Evolutionary conservation across 1,284 basidiomycete genomes (phyloP), one percentile per base, ranked within the genome.

Genomic region (Stygiomarasmius scandens): DNA sequence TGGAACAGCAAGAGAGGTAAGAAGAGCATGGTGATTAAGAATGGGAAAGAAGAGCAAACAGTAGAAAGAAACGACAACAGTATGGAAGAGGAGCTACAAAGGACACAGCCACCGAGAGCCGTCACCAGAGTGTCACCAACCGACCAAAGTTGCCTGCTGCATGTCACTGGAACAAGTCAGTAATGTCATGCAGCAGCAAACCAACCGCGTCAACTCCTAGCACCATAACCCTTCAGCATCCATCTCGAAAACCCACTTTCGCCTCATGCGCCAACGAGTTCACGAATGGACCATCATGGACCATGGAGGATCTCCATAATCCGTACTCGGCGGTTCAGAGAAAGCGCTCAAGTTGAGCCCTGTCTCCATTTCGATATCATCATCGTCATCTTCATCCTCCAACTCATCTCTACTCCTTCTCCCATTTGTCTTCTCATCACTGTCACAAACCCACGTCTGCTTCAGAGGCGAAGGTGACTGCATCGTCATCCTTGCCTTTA

Each of bases 321-420:
- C 54, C 19, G 19, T 41, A 41, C 38, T 41, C 16, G 38, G n/a
- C 14, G 38, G 38, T 41, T 41, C 38, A 4, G 38, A 41, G 22
- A 56, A 56, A 2, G 49, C 55, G 20, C 45, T 56, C 49, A 56
- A 27, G 14, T 34, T 49, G 12, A 55, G 29, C 23, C 48, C 55
- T 10, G 41, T 32, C 14, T 38, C 53, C 22, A 54, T 34, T 6
- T 36, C 54, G 11, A 55, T 23, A 46, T 56, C 54, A 43, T 49
- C 54, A 4, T 55, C 34, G 11, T 54, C 52, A 29, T 53, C 52
- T 2, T 19, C 34, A 51, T 14, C 49, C 24, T 32, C 48, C 54
- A 49, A 44, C 19, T 43, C 24, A 38, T 55, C 54, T 16, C 41
- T 45, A 44, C 32, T 44, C 45, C 32, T 29, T 36, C 47, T 38